Evolutionary conservation across 805 yeast genomes (phyloP), one percentile per base, ranked within the genome.

Genomic region (Priceomyces melissophilus): DNA sequence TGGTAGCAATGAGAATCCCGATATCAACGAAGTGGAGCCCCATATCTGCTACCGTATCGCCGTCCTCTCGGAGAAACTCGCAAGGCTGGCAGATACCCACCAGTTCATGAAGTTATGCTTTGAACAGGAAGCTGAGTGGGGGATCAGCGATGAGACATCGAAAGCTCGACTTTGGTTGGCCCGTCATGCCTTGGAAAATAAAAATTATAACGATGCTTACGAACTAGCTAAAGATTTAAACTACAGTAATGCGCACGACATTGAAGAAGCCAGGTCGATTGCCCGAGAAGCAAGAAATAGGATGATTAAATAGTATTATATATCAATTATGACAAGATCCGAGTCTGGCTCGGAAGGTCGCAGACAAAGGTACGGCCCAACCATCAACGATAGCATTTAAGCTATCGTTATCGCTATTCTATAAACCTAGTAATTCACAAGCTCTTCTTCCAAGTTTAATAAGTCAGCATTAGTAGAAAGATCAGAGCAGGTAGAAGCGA

Each of bases 151-250:
- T 49, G 89, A 85, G 48, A 82, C 85, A 0, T 74, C 84, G 8
- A 84, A 82, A 53, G 95, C 96, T 0, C 69, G 93, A 32, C 65
- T 90, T 39, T 90, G 97, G 97, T 64, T 90, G 17, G 95, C 96
- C 1, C 74, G 80, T 38, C 65, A 74, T 48, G 90, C 88, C 35
- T 60, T 82, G 44, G 69, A 69, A 12, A 61, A 63, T 31, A 68
- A 75, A 10, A 77, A 79, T 45, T 89, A 76, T 67, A 79, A 78
- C 36, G 73, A 68, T 41, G 96, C 96, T 0, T 81, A 81, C 46
- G 78, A 73, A 38, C 78, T 84, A 55, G 93, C 96, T 1, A 76
- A 78, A 40, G 86, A 81, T 42, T 72, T 88, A 48, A 64, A 63
- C 35, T 65, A 65, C 40, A 95, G 91, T 23, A 77, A 84, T n/a